A percentile compares a stretch with the other conserved stretches of the same genome.
Evolutionary conservation across 768 basidiomycete species (phyloP).

Genomic region (Hydnomerulius pinastri): DNA sequence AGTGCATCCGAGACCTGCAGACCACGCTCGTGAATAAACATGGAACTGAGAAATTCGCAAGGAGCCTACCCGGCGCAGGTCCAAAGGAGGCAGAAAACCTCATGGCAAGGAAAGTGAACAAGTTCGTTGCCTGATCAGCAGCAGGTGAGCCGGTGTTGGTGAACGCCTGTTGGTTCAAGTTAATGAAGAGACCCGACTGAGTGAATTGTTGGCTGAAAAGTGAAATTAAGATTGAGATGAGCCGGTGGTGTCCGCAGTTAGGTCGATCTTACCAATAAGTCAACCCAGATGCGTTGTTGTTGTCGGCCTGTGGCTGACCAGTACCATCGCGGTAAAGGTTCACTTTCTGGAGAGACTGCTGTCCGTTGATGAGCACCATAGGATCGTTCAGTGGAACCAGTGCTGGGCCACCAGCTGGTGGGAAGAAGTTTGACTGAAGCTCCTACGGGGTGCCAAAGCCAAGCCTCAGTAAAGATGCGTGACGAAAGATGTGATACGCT

Average conservation of each 20-base stretch:
- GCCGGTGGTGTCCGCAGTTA: too few species aligned
- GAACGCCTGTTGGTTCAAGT: slow-evolving; percentile 21
- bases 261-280: slow-evolving; percentile 21
- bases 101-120: slow-evolving; percentile 33
- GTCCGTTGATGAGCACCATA: slow-evolving; percentile 26
- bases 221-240: background rate
- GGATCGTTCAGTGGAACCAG: slow-evolving; percentile 27
- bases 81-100: slow-evolving; percentile 26
- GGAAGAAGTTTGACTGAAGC: slow-evolving; percentile 24
- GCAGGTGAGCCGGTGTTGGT: slow-evolving; percentile 22
- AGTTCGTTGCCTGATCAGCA: slow-evolving; percentile 17
- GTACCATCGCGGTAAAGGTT: slow-evolving; percentile 29
- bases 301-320: slow-evolving; percentile 27
- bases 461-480: background rate
- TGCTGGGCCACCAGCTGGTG: slow-evolving; percentile 25
- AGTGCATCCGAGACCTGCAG: slow-evolving; percentile 23
- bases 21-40: background rate
- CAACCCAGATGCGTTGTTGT: slow-evolving; percentile 20
- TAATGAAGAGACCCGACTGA: slow-evolving; percentile 26
- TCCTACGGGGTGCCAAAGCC: slow-evolving; percentile 15
- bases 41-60: background rate
- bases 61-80: slow-evolving; percentile 22
- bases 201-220: slow-evolving; percentile 21
- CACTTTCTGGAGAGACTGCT: slow-evolving; percentile 25
- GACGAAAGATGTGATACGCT: background rate